A percentile compares a stretch with the other conserved stretches of the same genome.
Conservation (phyloP, 2,329 filamentous ascomycete species). For the Ascochyta lentis region DNA sequence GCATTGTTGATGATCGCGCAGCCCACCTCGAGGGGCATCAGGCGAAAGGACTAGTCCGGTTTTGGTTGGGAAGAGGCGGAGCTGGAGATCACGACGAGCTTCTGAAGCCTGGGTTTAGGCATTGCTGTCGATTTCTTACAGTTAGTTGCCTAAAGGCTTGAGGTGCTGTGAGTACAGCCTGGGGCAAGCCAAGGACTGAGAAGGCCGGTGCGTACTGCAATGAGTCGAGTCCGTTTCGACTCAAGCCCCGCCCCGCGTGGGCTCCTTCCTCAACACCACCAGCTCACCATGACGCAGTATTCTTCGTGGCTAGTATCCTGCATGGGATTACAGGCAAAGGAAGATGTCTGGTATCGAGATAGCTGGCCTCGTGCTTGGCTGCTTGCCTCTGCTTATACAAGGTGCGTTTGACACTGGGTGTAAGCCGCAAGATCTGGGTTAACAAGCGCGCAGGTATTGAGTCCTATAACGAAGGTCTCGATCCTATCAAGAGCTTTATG, state of each 20-base stretch:
- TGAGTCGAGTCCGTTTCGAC: constrained; percentile 9
- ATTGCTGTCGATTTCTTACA: background rate
- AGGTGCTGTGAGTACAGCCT: background rate
- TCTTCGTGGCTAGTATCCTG: background rate
- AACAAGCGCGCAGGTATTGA: constrained; percentile 33
- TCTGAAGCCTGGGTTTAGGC: background rate
- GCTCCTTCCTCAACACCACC: constrained; percentile 7
- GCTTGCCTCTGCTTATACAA: constrained; percentile 49
- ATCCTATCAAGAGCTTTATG: constrained; percentile 48
- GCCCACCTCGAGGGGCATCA: background rate
- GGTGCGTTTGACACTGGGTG: constrained; percentile 17
- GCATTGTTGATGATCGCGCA: constrained; percentile 1
- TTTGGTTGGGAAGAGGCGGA: constrained; percentile 12
- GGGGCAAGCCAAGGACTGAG: background rate
- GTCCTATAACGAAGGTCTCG: constrained; percentile 49
- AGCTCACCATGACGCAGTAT: constrained; percentile 21
- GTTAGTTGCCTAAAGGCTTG: background rate
- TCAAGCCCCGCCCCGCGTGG: constrained; percentile 12
- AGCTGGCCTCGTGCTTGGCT: constrained; percentile 46
- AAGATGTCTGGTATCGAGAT: constrained; percentile 43
- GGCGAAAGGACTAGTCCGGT: constrained; percentile 1
- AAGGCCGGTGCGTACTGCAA: constrained; percentile 8
- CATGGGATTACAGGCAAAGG: background rate
- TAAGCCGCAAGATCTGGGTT: background rate
- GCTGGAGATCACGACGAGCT: constrained; percentile 11